phyloP scores from a whole-genome alignment of 2,329 filamentous ascomycete genomes.

The Aspergillus calidoustus region DNA sequence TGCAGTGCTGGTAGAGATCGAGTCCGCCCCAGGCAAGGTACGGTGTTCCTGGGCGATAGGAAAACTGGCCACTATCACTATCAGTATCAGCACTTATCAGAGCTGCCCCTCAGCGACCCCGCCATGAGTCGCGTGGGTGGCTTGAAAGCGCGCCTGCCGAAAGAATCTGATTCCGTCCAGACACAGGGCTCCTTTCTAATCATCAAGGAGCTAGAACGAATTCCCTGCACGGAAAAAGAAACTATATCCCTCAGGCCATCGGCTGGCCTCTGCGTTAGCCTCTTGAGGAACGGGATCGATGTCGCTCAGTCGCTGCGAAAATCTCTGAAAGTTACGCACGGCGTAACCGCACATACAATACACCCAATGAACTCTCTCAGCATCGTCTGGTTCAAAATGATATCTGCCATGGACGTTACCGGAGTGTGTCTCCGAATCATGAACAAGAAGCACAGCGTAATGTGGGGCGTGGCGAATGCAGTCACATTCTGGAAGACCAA shows the following conservation, averaged over 20 bases:
- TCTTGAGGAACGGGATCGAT: neutral
- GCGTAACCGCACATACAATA: neutral
- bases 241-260: conserved; percentile 5
- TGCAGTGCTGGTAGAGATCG: neutral
- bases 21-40: neutral
- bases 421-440: conserved; percentile 12
- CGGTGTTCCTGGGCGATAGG: neutral
- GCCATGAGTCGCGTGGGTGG: conserved; percentile 30
- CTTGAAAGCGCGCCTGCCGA: conserved; percentile 29
- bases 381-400: neutral
- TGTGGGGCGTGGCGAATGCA: conserved; percentile 39
- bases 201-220: neutral
- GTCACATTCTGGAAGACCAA: conserved; percentile 33
- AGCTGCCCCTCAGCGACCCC: conserved; percentile 29
- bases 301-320: neutral
- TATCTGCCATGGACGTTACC: conserved; percentile 6
- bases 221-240: conserved; percentile 5
- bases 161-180: conserved; percentile 6
- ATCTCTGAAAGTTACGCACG: neutral
- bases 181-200: neutral
- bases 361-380: neutral
- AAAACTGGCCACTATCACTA: neutral
- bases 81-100: conserved; percentile 22
- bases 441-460: neutral
- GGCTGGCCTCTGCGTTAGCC: neutral